Conservation (phyloP, 2,329 filamentous ascomycete genomes). For the Monilinia polystroma region DNA sequence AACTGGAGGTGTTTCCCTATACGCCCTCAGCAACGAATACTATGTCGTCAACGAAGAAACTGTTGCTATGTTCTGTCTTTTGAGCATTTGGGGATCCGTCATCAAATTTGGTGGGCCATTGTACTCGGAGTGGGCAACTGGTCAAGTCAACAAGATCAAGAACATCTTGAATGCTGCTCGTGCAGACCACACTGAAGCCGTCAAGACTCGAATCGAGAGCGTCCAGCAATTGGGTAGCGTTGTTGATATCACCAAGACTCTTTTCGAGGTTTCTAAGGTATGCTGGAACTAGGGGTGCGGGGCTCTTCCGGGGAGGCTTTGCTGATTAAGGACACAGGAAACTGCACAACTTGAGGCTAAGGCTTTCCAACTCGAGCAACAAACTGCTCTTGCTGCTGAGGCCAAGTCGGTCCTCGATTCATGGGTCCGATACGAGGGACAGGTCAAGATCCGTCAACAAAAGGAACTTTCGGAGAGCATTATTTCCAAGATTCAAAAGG, state of each 20-base stretch:
- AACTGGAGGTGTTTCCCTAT: constrained; percentile 83
- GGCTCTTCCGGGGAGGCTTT: background rate
- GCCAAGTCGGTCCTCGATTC: constrained; percentile 95
- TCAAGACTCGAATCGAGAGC: constrained; percentile 89
- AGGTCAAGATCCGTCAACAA: constrained; percentile 99
- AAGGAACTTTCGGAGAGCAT: constrained; percentile 88
- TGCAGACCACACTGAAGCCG: constrained; percentile 90
- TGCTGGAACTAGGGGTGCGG: constrained; percentile 29
- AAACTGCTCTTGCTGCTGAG: constrained; percentile 86
- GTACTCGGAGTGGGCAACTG: constrained; percentile 90
- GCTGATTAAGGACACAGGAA: constrained; percentile 51
- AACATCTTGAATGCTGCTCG: constrained; percentile 92
- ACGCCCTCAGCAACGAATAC: constrained; percentile 98
- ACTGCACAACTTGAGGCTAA: constrained; percentile 93
- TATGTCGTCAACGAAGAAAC: constrained; percentile 99
- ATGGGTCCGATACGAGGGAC: constrained; percentile 97
- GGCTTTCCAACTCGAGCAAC: constrained; percentile 96
- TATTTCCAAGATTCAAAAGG: constrained; percentile 98
- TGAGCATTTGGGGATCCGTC: constrained; percentile 88
- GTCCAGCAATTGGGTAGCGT: constrained; percentile 94
- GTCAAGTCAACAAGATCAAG: constrained; percentile 88
- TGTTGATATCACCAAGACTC: constrained; percentile 92
- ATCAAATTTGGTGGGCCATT: constrained; percentile 91
- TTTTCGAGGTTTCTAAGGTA: constrained; percentile 99
- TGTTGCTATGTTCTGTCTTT: constrained; percentile 86